These are phyloP conservation scores for Neospora caninum DNA, from an alignment of 169 alveolate genomes.

Conservation along the genomic window DNA sequence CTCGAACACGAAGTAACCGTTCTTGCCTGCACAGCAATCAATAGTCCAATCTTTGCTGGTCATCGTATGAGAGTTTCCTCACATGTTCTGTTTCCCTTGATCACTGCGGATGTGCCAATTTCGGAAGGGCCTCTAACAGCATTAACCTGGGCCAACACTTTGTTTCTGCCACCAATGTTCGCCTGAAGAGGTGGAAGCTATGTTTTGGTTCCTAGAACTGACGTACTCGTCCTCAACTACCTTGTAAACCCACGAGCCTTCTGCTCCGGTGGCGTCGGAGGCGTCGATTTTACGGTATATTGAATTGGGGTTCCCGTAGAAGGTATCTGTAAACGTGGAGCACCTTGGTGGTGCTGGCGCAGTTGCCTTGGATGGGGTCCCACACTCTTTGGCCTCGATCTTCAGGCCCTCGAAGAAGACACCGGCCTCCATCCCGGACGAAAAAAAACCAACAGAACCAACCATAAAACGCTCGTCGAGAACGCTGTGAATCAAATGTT, in stretches of 20 bases:
- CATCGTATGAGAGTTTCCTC: slow-evolving; percentile 33
- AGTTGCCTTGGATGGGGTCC: slow-evolving; percentile 57
- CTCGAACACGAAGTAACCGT: slow-evolving; percentile 75
- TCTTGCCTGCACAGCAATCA: slow-evolving; percentile 63
- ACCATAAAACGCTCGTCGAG: slow-evolving; percentile 85
- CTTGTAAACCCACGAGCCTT: slow-evolving; percentile 57
- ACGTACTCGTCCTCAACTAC: background rate
- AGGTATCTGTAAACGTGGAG: slow-evolving; percentile 69
- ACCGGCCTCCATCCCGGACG: slow-evolving; percentile 86
- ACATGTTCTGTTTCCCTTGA: slow-evolving; percentile 68
- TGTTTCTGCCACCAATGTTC: slow-evolving; percentile 49
- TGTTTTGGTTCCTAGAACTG: background rate
- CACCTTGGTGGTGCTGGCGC: slow-evolving; percentile 77
- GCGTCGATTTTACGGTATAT: slow-evolving; percentile 50
- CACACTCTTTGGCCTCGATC: slow-evolving; percentile 80
- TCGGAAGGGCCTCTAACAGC: slow-evolving; percentile 63
- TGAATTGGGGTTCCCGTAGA: slow-evolving; percentile 67
- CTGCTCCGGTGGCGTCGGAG: slow-evolving; percentile 17
- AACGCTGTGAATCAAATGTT: slow-evolving; percentile 68
- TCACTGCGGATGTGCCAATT: slow-evolving; percentile 66
- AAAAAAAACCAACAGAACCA: slow-evolving; percentile 88
- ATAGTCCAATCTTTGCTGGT: background rate
- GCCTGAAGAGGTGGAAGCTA: background rate
- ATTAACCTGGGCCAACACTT: slow-evolving; percentile 55
- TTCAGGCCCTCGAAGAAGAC: slow-evolving; percentile 83